phyloP scores from a whole-genome alignment of 345 rosid species.

The Hibiscus tridactylites region DNA sequence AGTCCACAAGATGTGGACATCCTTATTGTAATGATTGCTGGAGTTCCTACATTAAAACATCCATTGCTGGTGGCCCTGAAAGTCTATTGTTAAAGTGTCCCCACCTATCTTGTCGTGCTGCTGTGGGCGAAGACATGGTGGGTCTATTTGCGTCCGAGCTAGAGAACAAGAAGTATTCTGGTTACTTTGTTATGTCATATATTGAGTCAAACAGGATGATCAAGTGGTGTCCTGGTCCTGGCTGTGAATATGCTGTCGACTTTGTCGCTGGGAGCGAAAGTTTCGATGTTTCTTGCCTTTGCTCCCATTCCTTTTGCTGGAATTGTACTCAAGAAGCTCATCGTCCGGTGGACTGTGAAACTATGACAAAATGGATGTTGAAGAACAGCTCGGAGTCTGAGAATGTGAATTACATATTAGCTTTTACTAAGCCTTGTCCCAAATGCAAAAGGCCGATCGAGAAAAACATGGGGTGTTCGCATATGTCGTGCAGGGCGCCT shows the following conservation, averaged over 20 bases:
- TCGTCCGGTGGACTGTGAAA: conserved; percentile 30
- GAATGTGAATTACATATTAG: conserved; percentile 19
- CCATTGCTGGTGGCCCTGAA: conserved; percentile 22
- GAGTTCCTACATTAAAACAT: conserved; percentile 17
- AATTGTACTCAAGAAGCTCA: conserved; percentile 10
- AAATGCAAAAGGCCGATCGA: conserved; percentile 28
- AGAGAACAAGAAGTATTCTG: conserved; percentile 16
- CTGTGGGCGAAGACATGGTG: conserved; percentile 19
- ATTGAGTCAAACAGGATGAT: conserved; percentile 14
- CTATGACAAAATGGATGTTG: conserved; percentile 22
- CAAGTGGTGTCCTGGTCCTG: conserved; percentile 33
- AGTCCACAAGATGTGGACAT: conserved; percentile 27
- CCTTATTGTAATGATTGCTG: conserved; percentile 26
- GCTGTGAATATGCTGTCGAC: conserved; percentile 22
- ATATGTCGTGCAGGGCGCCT: conserved; percentile 20
- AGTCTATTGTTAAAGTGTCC: conserved; percentile 30
- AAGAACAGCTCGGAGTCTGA: conserved; percentile 26
- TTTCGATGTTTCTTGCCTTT: conserved; percentile 21
- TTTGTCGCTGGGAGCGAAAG: conserved; percentile 11
- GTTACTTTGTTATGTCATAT: conserved; percentile 22
- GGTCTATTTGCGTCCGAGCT: conserved; percentile 1
- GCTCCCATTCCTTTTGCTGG: conserved; percentile 22
- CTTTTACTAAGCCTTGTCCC: conserved; percentile 33
- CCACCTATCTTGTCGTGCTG: conserved; percentile 16
- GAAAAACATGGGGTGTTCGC: conserved; percentile 26